Evolutionary conservation across 495 filamentous ascomycete genomes (phyloP).

Genomic region (Neurospora sublineolata): DNA sequence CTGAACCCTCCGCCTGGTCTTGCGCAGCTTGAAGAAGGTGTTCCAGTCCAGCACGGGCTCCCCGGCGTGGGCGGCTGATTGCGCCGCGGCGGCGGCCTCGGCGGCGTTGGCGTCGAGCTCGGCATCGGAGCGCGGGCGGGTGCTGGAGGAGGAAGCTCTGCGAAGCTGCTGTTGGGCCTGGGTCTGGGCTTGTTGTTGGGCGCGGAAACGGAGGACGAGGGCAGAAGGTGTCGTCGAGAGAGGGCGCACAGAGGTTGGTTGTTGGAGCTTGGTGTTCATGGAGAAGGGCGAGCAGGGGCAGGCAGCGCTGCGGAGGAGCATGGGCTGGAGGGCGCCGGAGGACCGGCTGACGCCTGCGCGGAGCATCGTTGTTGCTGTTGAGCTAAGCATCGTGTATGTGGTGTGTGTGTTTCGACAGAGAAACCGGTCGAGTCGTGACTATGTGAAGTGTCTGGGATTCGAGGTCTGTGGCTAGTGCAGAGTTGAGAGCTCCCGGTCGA

Average conservation of each 20-base stretch:
- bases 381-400: conserved; percentile 17
- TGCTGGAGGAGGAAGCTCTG: background rate
- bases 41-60: conserved; percentile 64
- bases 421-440: background rate
- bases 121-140: conserved; percentile 10
- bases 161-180: background rate
- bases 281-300: conserved; percentile 19
- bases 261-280: conserved; percentile 3
- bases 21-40: conserved; percentile 82
- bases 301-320: conserved; percentile 18
- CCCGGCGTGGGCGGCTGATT: conserved; percentile 15
- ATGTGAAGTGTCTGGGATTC: background rate
- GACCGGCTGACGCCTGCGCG: conserved; percentile 20
- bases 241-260: conserved; percentile 1
- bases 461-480: background rate
- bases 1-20: conserved; percentile 70
- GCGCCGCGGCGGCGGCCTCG: conserved; percentile 10
- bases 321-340: conserved; percentile 13
- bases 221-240: conserved; percentile 8
- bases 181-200: conserved; percentile 4
- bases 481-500: background rate
- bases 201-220: conserved; percentile 5
- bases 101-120: conserved; percentile 16
- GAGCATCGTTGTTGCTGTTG: conserved; percentile 23
- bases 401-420: background rate